These are phyloP conservation scores for Alternaria burnsii DNA, from an alignment of 2,329 filamentous ascomycete genomes.

Conservation along the genomic window DNA sequence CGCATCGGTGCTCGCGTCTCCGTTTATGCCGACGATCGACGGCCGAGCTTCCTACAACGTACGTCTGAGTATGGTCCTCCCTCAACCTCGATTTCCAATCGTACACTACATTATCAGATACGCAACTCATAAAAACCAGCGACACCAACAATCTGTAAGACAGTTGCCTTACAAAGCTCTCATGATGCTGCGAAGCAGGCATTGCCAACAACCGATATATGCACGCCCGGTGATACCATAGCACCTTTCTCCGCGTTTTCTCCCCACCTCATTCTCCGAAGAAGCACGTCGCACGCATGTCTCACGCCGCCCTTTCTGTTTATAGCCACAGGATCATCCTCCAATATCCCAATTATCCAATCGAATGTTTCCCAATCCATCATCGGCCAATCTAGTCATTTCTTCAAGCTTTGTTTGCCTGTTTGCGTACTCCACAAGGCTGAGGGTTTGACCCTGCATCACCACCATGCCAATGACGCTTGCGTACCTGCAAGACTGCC, in stretches of 20 bases:
- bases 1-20: conserved; percentile 8
- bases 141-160: fast-evolving
- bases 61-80: not conserved
- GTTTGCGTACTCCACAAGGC: conserved; percentile 11
- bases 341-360: not conserved
- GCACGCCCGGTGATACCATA: conserved; percentile 8
- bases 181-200: not conserved
- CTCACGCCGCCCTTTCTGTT: conserved; percentile 9
- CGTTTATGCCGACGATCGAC: conserved; percentile 17
- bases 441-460: conserved; percentile 23
- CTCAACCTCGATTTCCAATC: not conserved
- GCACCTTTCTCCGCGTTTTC: conserved; percentile 24
- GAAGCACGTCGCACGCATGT: conserved; percentile 3
- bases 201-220: conserved; percentile 8
- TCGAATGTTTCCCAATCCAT: not conserved
- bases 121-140: not conserved
- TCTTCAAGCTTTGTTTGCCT: conserved; percentile 1
- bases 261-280: conserved; percentile 33
- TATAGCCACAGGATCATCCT: not conserved
- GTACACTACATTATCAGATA: not conserved
- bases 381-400: conserved; percentile 2
- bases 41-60: conserved; percentile 3
- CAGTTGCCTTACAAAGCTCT: not conserved
- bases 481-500: not conserved
- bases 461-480: conserved; percentile 16